A percentile compares a stretch with the other conserved stretches of the same genome.
phyloP scores from a whole-genome alignment of 352 stramenopile species.

The Globisporangium nodosum region DNA sequence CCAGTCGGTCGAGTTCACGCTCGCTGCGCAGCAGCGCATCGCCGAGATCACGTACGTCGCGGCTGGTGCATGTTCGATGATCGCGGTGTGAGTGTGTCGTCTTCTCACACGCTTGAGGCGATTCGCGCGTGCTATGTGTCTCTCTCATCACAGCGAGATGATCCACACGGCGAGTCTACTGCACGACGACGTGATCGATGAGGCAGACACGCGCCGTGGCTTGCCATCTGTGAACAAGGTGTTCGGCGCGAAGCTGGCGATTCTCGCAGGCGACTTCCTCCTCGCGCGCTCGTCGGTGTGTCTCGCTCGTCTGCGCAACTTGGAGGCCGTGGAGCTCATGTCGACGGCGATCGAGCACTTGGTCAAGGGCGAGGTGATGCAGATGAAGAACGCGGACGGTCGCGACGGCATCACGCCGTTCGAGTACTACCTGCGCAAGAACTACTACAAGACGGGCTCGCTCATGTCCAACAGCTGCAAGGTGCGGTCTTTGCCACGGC shows the following conservation, averaged over 20 bases:
- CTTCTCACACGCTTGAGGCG: background rate
- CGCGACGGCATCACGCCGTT: constrained; percentile 77
- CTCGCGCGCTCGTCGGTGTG: constrained; percentile 95
- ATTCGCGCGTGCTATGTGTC: background rate
- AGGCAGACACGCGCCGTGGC: constrained; percentile 93
- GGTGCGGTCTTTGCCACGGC: constrained; percentile 1
- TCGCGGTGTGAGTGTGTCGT: background rate
- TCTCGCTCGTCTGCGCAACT: constrained; percentile 91
- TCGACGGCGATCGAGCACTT: constrained; percentile 98
- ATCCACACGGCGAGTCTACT: constrained; percentile 98
- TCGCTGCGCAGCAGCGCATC: constrained; percentile 66
- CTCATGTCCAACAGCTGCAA: constrained; percentile 98
- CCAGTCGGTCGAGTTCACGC: constrained; percentile 73
- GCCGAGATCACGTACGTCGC: constrained; percentile 76
- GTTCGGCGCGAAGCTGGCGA: constrained; percentile 98
- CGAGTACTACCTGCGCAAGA: constrained; percentile 97
- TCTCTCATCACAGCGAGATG: constrained; percentile 81
- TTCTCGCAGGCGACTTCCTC: constrained; percentile 97
- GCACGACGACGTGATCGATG: constrained; percentile 99
- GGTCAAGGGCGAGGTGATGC: constrained; percentile 99
- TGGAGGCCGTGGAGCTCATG: constrained; percentile 97
- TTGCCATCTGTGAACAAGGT: constrained; percentile 93
- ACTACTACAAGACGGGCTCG: constrained; percentile 99
- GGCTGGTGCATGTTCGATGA: background rate
- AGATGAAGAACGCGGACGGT: constrained; percentile 91